These are phyloP conservation scores for Talaromyces marneffei DNA, from an alignment of 2,329 filamentous ascomycete genomes.

Conservation along the genomic window DNA sequence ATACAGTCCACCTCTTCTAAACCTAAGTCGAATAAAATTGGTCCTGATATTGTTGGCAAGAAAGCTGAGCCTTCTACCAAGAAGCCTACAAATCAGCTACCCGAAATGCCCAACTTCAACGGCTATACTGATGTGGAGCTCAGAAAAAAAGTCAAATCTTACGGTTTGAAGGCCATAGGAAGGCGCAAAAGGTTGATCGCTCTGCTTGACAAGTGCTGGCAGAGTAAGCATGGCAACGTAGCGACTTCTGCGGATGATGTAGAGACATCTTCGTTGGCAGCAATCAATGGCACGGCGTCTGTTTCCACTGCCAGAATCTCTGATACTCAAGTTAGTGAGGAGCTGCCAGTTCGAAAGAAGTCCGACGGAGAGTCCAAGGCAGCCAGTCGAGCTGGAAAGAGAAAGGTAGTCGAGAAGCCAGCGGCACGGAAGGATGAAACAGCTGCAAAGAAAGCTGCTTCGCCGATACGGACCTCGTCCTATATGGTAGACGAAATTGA, in stretches of 20 bases:
- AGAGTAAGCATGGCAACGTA: slow-evolving; percentile 45
- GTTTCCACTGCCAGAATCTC: not conserved
- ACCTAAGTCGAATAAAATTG: not conserved
- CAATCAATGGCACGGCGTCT: not conserved
- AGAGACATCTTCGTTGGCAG: not conserved
- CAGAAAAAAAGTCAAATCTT: slow-evolving; percentile 55
- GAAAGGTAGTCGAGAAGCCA: not conserved
- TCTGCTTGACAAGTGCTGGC: slow-evolving; percentile 65
- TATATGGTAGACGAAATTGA: slow-evolving; percentile 33
- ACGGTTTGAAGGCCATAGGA: slow-evolving; percentile 68
- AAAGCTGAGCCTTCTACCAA: not conserved
- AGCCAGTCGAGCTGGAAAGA: not conserved
- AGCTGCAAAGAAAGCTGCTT: not conserved
- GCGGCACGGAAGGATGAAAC: not conserved
- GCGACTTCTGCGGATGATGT: not conserved
- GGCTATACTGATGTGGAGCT: slow-evolving; percentile 59
- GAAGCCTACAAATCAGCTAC: slow-evolving; percentile 3
- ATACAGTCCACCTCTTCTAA: not conserved
- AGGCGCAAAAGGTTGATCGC: slow-evolving; percentile 63
- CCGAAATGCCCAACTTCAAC: slow-evolving; percentile 52
- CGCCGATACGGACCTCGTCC: slow-evolving; percentile 7
- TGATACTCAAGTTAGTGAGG: not conserved
- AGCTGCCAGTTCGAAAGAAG: slow-evolving; percentile 10
- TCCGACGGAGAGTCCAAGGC: slow-evolving; percentile 23
- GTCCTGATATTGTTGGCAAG: not conserved